A percentile compares a stretch with the other conserved stretches of the same genome.
These are phyloP conservation scores for Pythium apleroticum DNA, from an alignment of 352 stramenopile genomes.

Conservation along the genomic window DNA sequence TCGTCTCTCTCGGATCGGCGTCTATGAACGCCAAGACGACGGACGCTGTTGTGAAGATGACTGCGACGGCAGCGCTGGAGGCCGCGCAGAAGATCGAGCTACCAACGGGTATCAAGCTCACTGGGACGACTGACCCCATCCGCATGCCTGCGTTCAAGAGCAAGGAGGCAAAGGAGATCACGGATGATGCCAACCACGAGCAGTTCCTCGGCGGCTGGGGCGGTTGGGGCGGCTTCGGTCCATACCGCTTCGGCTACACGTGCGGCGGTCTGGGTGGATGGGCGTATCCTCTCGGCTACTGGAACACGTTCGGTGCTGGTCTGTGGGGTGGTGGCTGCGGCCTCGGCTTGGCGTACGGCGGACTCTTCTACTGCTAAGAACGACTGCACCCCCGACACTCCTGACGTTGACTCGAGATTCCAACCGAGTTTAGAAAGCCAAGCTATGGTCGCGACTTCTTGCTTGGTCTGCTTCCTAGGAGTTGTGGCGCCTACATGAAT, in stretches of 20 bases:
- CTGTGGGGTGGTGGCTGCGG: conserved; percentile 19
- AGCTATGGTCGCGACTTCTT: too few relatives aligned
- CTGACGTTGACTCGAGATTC: too few relatives aligned
- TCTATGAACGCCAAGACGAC: too few relatives aligned
- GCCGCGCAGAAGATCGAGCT: neutral
- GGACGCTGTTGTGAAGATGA: too few relatives aligned
- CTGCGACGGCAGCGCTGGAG: neutral
- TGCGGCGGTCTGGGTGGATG: conserved; percentile 11
- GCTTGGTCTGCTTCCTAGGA: too few relatives aligned
- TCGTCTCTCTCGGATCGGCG: neutral
- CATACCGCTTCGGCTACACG: conserved; percentile 13
- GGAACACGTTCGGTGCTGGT: conserved; percentile 22
- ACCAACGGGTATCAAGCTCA: neutral
- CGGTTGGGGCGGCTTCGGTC: conserved; percentile 8
- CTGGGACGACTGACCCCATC: neutral
- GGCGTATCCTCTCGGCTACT: conserved; percentile 21
- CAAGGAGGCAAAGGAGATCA: neutral
- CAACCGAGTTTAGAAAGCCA: too few relatives aligned
- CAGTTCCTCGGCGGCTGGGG: conserved; percentile 3
- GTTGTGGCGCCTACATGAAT: too few relatives aligned
- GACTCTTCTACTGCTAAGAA: conserved; percentile 24
- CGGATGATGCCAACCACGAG: neutral
- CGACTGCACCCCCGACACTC: too few relatives aligned
- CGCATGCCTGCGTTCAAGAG: neutral
- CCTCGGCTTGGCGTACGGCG: conserved; percentile 12